Percentiles rank a stretch among this genome's conserved stretches.
Evolutionary conservation across 208 protist genomes (phyloP).

Genomic region (Acanthamoeba divionensis): DNA sequence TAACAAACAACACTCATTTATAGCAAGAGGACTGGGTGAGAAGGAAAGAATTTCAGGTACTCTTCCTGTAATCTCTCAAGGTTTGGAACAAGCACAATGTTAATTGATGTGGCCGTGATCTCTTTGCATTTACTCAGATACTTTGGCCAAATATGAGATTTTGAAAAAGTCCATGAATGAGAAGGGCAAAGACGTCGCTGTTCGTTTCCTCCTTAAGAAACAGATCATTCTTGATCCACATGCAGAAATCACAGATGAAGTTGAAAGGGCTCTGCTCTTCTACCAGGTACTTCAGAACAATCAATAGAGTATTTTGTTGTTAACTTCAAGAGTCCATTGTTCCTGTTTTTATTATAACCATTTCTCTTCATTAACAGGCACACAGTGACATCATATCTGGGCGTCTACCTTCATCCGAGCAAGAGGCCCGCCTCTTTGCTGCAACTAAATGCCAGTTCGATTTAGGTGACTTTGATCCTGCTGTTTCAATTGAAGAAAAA

Average conservation of each 20-base stretch:
- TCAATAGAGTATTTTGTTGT: background rate
- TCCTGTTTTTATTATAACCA: background rate
- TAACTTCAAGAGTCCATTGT: background rate
- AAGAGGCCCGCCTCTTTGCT: constrained; percentile 10
- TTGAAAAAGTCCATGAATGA: constrained; percentile 28
- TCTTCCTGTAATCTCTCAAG: background rate
- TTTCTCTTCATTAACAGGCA: background rate
- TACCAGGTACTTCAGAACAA: background rate
- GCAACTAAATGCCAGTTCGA: constrained; percentile 49
- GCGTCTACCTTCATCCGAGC: background rate
- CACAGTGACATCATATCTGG: constrained; percentile 27
- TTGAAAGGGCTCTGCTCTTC: constrained; percentile 35
- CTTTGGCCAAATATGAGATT: constrained; percentile 7
- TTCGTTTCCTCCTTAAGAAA: constrained; percentile 40
- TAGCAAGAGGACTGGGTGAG: background rate
- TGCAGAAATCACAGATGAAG: background rate
- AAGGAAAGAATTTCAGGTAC: constrained; percentile 26
- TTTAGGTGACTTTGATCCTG: constrained; percentile 21
- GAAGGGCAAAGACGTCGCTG: background rate
- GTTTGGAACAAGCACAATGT: background rate
- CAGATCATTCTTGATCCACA: constrained; percentile 28
- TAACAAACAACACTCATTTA: too few species aligned
- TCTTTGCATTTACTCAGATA: background rate
- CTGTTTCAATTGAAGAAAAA: background rate
- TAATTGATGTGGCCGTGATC: background rate